These are phyloP conservation scores for Alternaria incomplexa DNA, from an alignment of 2,329 filamentous ascomycete genomes.

Conservation along the genomic window DNA sequence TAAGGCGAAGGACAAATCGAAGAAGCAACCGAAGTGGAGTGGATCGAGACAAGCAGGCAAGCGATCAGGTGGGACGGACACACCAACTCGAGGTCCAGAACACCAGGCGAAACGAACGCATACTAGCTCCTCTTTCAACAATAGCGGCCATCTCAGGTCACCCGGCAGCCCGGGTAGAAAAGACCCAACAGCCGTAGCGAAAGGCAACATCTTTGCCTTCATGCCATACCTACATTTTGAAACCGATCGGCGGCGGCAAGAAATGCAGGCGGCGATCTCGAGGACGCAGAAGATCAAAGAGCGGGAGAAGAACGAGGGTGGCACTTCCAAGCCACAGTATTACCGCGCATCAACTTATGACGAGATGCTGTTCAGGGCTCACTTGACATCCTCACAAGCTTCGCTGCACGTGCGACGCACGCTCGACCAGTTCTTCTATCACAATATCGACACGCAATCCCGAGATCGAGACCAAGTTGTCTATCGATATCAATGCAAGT, in stretches of 20 bases:
- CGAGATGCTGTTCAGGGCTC: conserved; percentile 57
- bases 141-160: conserved; percentile 37
- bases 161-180: conserved; percentile 47
- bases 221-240: conserved; percentile 73
- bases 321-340: conserved; percentile 23
- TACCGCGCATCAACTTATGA: conserved; percentile 46
- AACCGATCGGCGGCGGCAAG: conserved; percentile 59
- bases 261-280: conserved; percentile 64
- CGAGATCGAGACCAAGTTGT: conserved; percentile 70
- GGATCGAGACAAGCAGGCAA: conserved; percentile 32
- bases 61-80: conserved; percentile 35
- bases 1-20: conserved; percentile 41
- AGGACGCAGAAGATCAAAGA: conserved; percentile 38
- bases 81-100: conserved; percentile 32
- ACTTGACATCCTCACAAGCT: conserved; percentile 54
- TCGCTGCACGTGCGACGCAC: conserved; percentile 66
- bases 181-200: conserved; percentile 38
- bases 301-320: conserved; percentile 21
- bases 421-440: conserved; percentile 70
- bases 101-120: conserved; percentile 29
- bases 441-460: conserved; percentile 65
- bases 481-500: conserved; percentile 61
- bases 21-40: conserved; percentile 40
- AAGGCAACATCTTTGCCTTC: conserved; percentile 54
- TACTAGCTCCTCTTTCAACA: conserved; percentile 30